Percentiles rank a stretch among this genome's conserved stretches.
Evolutionary conservation across 495 filamentous ascomycete species (phyloP).

Genomic region (Penicillium longicatenatum): DNA sequence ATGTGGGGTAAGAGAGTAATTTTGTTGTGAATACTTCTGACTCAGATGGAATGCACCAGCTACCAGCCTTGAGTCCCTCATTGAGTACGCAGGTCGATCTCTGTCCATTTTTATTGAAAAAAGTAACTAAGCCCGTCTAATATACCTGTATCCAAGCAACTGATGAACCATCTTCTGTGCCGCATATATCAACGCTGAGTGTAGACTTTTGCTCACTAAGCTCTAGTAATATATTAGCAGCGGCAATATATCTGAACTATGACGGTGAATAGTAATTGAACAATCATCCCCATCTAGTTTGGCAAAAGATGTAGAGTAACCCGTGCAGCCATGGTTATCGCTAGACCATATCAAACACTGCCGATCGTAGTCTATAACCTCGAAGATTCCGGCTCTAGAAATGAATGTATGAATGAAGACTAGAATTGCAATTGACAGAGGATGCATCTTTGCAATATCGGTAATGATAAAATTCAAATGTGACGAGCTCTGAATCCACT

Average conservation of each 20-base stretch:
- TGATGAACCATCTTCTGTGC: too few relatives aligned
- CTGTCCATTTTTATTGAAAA: constrained; percentile 7
- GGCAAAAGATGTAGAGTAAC: constrained; percentile 14
- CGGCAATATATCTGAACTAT: too few relatives aligned
- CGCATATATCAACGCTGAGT: too few relatives aligned
- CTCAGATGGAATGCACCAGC: constrained; percentile 8
- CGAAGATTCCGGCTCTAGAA: not conserved
- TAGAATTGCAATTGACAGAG: too few relatives aligned
- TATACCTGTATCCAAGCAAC: constrained; percentile 6
- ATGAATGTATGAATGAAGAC: too few relatives aligned
- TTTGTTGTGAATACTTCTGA: not conserved
- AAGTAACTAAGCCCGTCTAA: constrained; percentile 3
- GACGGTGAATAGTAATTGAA: constrained; percentile 2
- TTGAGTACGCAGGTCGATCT: not conserved
- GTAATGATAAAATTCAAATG: too few relatives aligned
- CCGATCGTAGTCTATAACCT: constrained; percentile 9
- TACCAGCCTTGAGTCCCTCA: constrained; percentile 1
- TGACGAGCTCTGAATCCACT: too few relatives aligned
- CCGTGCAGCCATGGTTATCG: constrained; percentile 11
- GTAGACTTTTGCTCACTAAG: too few relatives aligned
- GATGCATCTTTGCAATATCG: too few relatives aligned
- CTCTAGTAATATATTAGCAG: too few relatives aligned
- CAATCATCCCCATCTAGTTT: constrained; percentile 10
- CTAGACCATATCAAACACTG: constrained; percentile 14
- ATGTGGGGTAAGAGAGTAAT: not conserved